A percentile compares a stretch with the other conserved stretches of the same genome.
These are phyloP conservation scores for Phytophthora litchii DNA, from an alignment of 352 stramenopile genomes.

Conservation along the genomic window DNA sequence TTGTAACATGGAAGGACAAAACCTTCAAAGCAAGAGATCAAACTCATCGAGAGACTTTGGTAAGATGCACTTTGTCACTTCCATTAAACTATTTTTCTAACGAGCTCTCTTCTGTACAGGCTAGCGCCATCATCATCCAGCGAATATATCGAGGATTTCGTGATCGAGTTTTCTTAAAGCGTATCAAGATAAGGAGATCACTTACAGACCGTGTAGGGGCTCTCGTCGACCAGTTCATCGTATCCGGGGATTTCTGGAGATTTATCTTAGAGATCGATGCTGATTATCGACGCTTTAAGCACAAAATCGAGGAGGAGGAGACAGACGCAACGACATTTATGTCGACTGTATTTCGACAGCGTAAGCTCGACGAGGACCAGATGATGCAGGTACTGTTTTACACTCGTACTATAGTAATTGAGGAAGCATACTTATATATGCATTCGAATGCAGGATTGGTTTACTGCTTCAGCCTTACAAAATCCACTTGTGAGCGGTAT, in stretches of 20 bases:
- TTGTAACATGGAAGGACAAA: constrained; percentile 42
- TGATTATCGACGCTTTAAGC: constrained; percentile 56
- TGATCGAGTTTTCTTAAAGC: constrained; percentile 48
- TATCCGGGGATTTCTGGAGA: constrained; percentile 61
- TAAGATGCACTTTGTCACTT: constrained; percentile 1
- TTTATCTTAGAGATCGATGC: constrained; percentile 67
- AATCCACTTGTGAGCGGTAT: constrained; percentile 51
- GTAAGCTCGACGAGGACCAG: constrained; percentile 53
- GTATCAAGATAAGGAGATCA: constrained; percentile 39
- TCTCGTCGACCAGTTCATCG: constrained; percentile 55
- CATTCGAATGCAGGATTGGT: constrained; percentile 44
- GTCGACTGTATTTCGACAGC: constrained; percentile 48
- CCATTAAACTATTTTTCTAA: no score
- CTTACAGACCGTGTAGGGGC: constrained; percentile 48
- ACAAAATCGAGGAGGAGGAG: constrained; percentile 51
- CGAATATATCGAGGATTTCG: constrained; percentile 56
- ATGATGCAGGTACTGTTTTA: constrained; percentile 54
- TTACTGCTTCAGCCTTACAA: constrained; percentile 54
- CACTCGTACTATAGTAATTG: neutral
- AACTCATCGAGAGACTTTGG: constrained; percentile 24
- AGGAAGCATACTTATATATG: neutral
- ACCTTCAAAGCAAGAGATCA: constrained; percentile 30
- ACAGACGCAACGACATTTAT: constrained; percentile 58
- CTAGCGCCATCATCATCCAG: constrained; percentile 50
- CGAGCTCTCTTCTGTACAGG: constrained; percentile 4